Percentiles rank a stretch among this genome's conserved stretches.
Conservation (phyloP, 192 early-diverging fungal genomes). For the Coemansia sp. region DNA sequence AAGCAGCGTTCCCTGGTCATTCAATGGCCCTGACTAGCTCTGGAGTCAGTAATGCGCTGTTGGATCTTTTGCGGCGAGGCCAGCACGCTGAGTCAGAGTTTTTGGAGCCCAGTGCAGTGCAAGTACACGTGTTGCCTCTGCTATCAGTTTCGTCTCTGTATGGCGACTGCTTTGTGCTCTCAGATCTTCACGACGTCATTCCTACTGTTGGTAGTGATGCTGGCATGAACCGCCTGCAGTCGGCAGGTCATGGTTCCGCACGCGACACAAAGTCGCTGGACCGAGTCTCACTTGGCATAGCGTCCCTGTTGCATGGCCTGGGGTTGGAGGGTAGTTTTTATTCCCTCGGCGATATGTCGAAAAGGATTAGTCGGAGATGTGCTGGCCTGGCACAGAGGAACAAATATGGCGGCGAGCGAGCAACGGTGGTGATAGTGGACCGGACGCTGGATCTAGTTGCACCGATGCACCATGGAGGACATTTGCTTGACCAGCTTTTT, state of each 20-base stretch:
- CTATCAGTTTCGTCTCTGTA: conserved; percentile 15
- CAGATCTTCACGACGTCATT: conserved; percentile 13
- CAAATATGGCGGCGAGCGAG: background rate
- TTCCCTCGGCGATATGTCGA: conserved; percentile 36
- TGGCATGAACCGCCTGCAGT: conserved; percentile 1
- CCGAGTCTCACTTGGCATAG: conserved; percentile 33
- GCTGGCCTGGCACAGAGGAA: conserved; percentile 22
- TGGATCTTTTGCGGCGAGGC: conserved; percentile 8
- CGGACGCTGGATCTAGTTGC: conserved; percentile 43
- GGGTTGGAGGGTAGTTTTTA: conserved; percentile 35
- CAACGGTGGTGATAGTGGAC: conserved; percentile 41
- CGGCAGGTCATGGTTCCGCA: background rate
- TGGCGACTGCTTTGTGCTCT: conserved; percentile 27
- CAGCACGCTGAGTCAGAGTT: conserved; percentile 1
- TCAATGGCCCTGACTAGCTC: conserved; percentile 11
- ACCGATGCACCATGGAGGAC: conserved; percentile 29
- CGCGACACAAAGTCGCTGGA: conserved; percentile 23
- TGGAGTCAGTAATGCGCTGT: conserved; percentile 12
- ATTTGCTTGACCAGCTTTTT: conserved; percentile 36
- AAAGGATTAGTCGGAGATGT: conserved; percentile 32
- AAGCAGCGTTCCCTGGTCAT: conserved; percentile 19
- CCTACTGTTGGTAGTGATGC: background rate
- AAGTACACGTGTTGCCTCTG: conserved; percentile 16
- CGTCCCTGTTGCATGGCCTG: conserved; percentile 20
- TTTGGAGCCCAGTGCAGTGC: conserved; percentile 9